phyloP scores from a whole-genome alignment of 2,329 filamentous ascomycete genomes.

The Exophiala spinifera region DNA sequence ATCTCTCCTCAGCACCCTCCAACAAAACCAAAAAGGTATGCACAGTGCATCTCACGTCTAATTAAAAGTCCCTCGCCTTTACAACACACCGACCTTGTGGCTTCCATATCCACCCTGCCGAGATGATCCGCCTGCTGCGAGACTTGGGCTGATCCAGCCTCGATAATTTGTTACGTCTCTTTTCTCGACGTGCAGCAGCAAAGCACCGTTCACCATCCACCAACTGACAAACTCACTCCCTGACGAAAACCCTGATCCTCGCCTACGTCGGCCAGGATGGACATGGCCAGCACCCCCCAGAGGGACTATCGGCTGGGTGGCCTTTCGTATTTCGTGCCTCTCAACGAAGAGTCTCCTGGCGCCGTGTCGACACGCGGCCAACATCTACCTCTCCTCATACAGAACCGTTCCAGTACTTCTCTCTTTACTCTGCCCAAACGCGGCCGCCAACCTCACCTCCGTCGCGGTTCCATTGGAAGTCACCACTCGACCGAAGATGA shows the following conservation, averaged over 20 bases:
- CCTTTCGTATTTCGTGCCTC: constrained; percentile 30
- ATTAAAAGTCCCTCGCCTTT: too few relatives aligned
- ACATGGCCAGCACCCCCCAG: constrained; percentile 10
- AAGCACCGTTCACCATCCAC: background rate
- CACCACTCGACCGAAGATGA: constrained; percentile 25
- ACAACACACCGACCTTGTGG: too few relatives aligned
- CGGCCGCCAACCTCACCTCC: background rate
- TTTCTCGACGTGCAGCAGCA: background rate
- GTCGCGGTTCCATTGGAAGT: constrained; percentile 21
- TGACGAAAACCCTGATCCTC: background rate
- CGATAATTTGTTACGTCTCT: background rate
- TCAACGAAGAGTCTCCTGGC: constrained; percentile 36
- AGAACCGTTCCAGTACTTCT: constrained; percentile 25
- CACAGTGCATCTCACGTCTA: too few relatives aligned
- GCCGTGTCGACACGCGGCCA: constrained; percentile 41
- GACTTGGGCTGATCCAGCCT: background rate
- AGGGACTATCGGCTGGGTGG: constrained; percentile 24
- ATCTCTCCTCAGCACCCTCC: background rate
- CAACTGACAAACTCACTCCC: background rate
- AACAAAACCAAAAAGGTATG: too few relatives aligned
- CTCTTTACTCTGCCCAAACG: constrained; percentile 20
- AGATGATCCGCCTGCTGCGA: background rate
- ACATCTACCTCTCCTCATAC: constrained; percentile 35
- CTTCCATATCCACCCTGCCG: background rate
- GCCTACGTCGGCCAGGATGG: constrained; percentile 2